These are phyloP conservation scores for Juglanconis juglandina DNA, from an alignment of 2,329 filamentous ascomycete species.

Conservation along the genomic window DNA sequence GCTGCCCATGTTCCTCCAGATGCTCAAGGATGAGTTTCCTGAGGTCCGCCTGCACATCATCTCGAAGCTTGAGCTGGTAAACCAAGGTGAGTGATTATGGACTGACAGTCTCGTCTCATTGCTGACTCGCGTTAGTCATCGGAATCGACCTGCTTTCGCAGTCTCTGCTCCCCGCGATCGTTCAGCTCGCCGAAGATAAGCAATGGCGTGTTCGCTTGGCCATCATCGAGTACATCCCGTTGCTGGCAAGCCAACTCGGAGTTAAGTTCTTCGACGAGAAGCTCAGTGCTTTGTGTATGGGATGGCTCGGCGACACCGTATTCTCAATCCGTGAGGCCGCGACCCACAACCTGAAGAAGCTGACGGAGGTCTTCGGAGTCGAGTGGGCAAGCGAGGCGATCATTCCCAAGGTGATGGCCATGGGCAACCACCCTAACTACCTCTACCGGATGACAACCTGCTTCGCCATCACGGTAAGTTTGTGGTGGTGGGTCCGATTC, in stretches of 20 bases:
- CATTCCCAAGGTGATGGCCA: conserved; percentile 96
- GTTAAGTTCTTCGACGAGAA: conserved; percentile 99
- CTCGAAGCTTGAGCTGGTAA: conserved; percentile 97
- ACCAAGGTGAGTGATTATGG: conserved; percentile 65
- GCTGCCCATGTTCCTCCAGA: conserved; percentile 96
- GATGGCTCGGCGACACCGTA: conserved; percentile 96
- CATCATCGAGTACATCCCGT: conserved; percentile 98
- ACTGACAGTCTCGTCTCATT: not conserved
- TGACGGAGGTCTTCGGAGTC: conserved; percentile 97
- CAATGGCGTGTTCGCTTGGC: conserved; percentile 97
- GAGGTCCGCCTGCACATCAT: conserved; percentile 98
- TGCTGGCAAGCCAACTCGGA: conserved; percentile 90
- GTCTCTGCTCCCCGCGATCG: conserved; percentile 92
- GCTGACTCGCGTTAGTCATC: conserved; percentile 59
- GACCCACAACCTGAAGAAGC: conserved; percentile 95
- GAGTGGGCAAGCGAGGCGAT: conserved; percentile 97
- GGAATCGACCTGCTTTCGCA: conserved; percentile 96
- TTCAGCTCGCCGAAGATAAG: conserved; percentile 97
- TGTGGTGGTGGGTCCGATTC: not conserved
- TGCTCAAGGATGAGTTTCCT: conserved; percentile 99
- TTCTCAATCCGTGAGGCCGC: conserved; percentile 98
- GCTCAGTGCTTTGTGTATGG: conserved; percentile 92
- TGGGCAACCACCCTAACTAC: conserved; percentile 98
- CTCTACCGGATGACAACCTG: conserved; percentile 99
- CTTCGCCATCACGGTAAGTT: conserved; percentile 91